These are phyloP conservation scores for Eucalyptus erythrocorys DNA, from an alignment of 345 rosid genomes.

Conservation along the genomic window DNA sequence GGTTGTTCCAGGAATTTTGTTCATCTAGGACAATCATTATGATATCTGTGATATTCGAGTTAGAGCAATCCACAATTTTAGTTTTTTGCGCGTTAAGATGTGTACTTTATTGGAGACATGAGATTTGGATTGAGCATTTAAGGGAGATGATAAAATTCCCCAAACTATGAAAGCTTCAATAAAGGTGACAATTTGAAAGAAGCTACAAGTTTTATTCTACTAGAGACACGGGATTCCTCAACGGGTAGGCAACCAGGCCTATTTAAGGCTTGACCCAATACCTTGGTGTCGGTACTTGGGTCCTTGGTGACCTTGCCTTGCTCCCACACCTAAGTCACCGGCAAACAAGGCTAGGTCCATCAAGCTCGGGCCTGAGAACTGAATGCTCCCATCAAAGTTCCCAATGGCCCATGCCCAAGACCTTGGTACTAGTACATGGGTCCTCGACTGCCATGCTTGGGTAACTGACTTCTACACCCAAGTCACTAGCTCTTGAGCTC, in stretches of 20 bases:
- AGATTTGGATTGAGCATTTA: background rate
- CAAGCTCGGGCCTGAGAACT: background rate
- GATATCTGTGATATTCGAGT: background rate
- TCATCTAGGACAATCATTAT: background rate
- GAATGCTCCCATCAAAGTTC: too few species aligned
- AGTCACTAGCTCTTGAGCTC: background rate
- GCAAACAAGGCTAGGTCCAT: too few species aligned
- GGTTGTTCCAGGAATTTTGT: background rate
- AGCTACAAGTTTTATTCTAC: rapidly evolving
- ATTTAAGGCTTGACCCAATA: too few species aligned
- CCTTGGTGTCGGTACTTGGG: background rate
- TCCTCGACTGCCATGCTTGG: too few species aligned
- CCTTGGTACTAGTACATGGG: rapidly evolving
- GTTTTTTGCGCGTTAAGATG: rapidly evolving
- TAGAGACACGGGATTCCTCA: rapidly evolving
- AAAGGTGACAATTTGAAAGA: background rate
- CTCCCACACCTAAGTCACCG: background rate
- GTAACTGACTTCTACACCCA: background rate
- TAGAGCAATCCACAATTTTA: background rate
- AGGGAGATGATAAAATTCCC: background rate
- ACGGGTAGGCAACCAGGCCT: rapidly evolving
- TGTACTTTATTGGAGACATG: background rate
- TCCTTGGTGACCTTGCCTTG: rapidly evolving
- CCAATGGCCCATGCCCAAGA: too few species aligned
- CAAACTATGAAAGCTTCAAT: background rate